phyloP scores from a whole-genome alignment of 345 rosid genomes.

The Eucalyptus pauciflora region DNA sequence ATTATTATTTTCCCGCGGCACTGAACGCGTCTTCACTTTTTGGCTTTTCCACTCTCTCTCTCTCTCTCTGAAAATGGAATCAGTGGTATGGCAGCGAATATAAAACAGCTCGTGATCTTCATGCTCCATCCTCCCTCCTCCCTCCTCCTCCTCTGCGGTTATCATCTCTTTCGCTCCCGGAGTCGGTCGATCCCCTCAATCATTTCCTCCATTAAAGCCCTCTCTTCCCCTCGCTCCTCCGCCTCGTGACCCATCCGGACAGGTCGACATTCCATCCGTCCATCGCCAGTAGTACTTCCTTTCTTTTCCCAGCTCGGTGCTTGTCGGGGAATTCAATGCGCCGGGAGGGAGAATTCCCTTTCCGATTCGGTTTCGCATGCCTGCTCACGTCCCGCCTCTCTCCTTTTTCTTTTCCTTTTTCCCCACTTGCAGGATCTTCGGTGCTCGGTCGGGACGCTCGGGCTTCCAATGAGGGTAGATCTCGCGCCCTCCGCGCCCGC shows the following conservation, averaged over 20 bases:
- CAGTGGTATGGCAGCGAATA: neutral
- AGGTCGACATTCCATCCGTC: neutral
- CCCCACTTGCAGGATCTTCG: neutral
- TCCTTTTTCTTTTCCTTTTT: neutral
- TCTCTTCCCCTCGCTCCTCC: neutral
- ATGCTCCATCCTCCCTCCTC: neutral
- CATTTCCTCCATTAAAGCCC: neutral
- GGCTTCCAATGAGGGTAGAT: neutral
- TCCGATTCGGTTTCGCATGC: neutral
- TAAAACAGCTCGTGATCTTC: neutral
- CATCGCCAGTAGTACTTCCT: neutral
- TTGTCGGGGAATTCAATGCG: neutral
- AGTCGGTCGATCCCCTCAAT: neutral
- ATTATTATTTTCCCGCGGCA: constrained; percentile 26
- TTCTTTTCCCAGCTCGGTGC: neutral
- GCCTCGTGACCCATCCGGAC: neutral
- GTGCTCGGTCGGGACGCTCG: neutral
- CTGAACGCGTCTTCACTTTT: constrained; percentile 46
- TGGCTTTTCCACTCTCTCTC: constrained; percentile 7
- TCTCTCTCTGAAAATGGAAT: neutral
- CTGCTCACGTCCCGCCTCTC: neutral
- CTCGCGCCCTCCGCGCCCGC: neutral
- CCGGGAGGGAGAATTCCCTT: neutral
- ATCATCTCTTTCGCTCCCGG: neutral
- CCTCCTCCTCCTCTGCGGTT: neutral